These are phyloP conservation scores for Macrotyloma uniflorum DNA, from an alignment of 306 rosid species.

Conservation along the genomic window DNA sequence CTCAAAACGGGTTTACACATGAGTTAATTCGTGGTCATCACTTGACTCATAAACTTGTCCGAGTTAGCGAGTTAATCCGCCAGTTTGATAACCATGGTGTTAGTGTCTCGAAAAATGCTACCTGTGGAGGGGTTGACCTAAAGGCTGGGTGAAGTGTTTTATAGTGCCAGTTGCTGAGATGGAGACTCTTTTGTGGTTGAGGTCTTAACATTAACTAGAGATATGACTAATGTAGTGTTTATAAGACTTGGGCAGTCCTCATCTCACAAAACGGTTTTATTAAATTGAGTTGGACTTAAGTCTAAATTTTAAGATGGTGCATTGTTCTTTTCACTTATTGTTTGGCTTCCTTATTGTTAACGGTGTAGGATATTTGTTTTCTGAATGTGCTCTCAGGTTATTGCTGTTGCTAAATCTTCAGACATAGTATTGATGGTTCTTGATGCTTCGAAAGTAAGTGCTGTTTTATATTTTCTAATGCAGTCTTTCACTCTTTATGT, in stretches of 20 bases:
- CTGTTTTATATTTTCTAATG: background rate
- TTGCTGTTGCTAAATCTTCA: conserved; percentile 99
- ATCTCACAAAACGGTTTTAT: background rate
- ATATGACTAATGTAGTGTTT: background rate
- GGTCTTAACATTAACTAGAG: background rate
- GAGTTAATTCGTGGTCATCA: too few relatives aligned
- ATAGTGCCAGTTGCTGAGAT: background rate
- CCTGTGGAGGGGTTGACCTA: background rate
- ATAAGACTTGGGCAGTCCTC: background rate
- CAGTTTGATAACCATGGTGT: too few relatives aligned
- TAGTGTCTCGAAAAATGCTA: background rate
- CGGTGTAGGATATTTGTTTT: conserved; percentile 23
- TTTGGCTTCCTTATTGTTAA: conserved; percentile 36
- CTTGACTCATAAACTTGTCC: too few relatives aligned
- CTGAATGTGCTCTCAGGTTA: conserved; percentile 69
- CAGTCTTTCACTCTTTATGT: conserved; percentile 22
- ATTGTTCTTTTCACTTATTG: conserved; percentile 19
- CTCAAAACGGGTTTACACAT: too few relatives aligned
- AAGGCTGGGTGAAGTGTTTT: background rate
- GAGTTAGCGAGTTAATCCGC: too few relatives aligned
- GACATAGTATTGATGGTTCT: conserved; percentile 97
- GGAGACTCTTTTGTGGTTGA: background rate
- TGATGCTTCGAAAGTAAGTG: conserved; percentile 95
- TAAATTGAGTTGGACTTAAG: background rate
- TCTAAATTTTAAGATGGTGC: background rate